Conservation (phyloP, 2,329 filamentous ascomycete species). For the Stachybotrys echinatus region DNA sequence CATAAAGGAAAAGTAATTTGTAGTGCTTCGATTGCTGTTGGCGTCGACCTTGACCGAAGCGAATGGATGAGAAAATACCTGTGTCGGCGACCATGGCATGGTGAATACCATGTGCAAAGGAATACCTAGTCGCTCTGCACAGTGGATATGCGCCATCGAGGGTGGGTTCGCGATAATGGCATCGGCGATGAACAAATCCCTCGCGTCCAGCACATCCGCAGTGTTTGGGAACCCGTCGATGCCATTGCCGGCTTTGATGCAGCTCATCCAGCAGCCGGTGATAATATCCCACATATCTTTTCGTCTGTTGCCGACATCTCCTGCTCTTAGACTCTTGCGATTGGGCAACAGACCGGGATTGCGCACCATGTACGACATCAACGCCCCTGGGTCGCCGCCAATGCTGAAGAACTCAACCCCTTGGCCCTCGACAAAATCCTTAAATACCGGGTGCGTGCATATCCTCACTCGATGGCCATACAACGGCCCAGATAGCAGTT, state of each 20-base stretch:
- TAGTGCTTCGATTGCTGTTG: conserved; percentile 13
- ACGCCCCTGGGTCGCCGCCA: conserved; percentile 48
- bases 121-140: conserved; percentile 41
- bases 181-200: conserved; percentile 45
- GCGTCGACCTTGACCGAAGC: conserved; percentile 29
- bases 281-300: conserved; percentile 32
- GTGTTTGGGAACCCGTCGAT: conserved; percentile 20
- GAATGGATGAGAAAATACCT: conserved; percentile 17
- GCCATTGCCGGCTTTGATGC: conserved; percentile 29
- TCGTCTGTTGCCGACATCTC: conserved; percentile 28
- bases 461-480: conserved; percentile 51
- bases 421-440: conserved; percentile 45
- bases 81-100: conserved; percentile 68
- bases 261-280: conserved; percentile 28
- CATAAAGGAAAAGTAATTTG: conserved; percentile 17
- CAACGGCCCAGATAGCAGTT: conserved; percentile 25
- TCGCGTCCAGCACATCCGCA: conserved; percentile 13
- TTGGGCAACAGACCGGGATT: conserved; percentile 33
- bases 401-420: conserved; percentile 53
- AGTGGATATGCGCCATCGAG: conserved; percentile 46
- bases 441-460: conserved; percentile 50
- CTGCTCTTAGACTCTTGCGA: conserved; percentile 26
- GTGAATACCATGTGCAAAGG: conserved; percentile 49
- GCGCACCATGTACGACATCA: conserved; percentile 37
- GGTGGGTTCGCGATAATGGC: conserved; percentile 51